Conservation (phyloP, 495 filamentous ascomycete genomes). For the Daldinia loculata region DNA sequence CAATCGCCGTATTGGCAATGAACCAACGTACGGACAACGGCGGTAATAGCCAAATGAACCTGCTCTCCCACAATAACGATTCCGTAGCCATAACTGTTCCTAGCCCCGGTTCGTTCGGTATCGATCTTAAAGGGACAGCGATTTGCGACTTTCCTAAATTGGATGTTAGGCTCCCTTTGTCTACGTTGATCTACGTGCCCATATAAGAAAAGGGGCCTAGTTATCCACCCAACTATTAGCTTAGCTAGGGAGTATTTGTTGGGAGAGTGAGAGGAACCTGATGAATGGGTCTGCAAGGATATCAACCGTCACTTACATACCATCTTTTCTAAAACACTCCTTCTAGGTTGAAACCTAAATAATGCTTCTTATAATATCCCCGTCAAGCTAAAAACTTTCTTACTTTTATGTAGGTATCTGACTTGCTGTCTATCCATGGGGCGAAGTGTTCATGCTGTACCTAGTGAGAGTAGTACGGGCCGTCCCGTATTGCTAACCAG, state of each 20-base stretch:
- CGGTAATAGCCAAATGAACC: neutral
- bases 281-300: neutral
- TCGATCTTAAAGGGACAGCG: neutral
- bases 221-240: neutral
- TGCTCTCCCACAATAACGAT: neutral
- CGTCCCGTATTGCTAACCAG: neutral
- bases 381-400: neutral
- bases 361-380: neutral
- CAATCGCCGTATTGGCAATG: neutral
- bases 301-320: neutral
- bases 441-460: neutral
- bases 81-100: neutral
- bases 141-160: conserved; percentile 17
- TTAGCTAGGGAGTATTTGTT: neutral
- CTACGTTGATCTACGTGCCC: neutral
- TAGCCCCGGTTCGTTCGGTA: neutral
- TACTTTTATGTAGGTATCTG: neutral
- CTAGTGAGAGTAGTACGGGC: neutral
- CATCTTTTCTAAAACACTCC: neutral
- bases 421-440: neutral
- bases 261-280: neutral
- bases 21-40: neutral
- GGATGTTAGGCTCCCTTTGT: neutral
- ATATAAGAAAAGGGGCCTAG: neutral
- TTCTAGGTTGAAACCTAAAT: neutral